A percentile compares a stretch with the other conserved stretches of the same genome.
phyloP scores from a whole-genome alignment of 257 asterid species.

The Solanum tacnaense region DNA sequence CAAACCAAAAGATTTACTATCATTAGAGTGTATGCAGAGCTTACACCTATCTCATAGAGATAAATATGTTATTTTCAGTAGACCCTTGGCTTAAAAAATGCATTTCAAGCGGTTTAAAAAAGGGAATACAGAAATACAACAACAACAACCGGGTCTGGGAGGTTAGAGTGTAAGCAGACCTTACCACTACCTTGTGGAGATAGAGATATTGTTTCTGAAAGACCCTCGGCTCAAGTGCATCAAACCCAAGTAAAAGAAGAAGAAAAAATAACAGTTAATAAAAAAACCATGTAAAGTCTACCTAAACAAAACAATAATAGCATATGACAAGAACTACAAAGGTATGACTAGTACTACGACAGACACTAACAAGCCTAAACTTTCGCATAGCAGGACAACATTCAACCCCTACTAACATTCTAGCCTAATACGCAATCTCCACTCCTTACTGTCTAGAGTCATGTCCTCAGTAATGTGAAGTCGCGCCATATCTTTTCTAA shows the following conservation, averaged over 20 bases:
- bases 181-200: neutral
- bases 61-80: neutral
- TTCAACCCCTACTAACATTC: neutral
- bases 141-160: neutral
- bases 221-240: neutral
- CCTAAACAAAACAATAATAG: no score
- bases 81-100: neutral
- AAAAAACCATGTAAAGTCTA: neutral
- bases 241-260: neutral
- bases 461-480: neutral
- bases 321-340: neutral
- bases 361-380: neutral
- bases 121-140: neutral
- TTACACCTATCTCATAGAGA: neutral
- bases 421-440: neutral
- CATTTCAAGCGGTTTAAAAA: neutral
- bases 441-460: neutral
- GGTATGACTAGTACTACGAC: neutral
- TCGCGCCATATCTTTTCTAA: neutral
- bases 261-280: neutral
- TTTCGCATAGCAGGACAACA: neutral
- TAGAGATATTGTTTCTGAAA: neutral
- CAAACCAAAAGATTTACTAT: neutral
- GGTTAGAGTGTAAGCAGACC: neutral
- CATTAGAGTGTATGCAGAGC: no score